Evolutionary conservation across 345 rosid species (phyloP), one percentile per base, ranked within the genome.

Genomic region (Camelina laxa): DNA sequence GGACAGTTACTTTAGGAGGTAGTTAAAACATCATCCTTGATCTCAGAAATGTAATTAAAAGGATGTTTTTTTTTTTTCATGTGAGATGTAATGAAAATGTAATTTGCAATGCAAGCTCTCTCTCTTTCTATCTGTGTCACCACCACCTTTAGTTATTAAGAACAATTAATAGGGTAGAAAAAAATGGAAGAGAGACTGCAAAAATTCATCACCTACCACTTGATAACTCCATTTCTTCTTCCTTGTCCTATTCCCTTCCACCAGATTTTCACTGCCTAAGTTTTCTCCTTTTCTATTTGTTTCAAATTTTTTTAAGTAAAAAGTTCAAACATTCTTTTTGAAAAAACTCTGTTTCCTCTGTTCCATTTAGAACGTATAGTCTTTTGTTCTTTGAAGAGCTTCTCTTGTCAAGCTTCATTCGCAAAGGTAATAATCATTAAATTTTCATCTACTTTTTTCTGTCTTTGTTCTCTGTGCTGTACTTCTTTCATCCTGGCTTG

Each of bases 141-240:
- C 75, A 64, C 73, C 61, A 48, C 38, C 69, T 60, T n/a, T 30
- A 42, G 39, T 38, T 38, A 62, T 19, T 62, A 61, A 75, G 30
- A 58, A 44, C 48, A 44, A 14, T 44, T 44, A 44, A 44, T 5
- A 15, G 16, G 8, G 39, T 24, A 27, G 5, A n/a, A 24, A 1
- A 19, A 51, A 42, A 30, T 67, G 9, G 13, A 11, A 39, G 14
- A 38, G 3, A 38, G 4, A 38, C 13, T 38, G 13, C 54, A 76
- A 62, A 62, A 1, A 22, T 83, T 82, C 80, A 76, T 78, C 86
- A 93, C 93, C 98, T 75, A 89, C 84, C 88, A 44, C 88, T 72
- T 86, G 97, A 91, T 79, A 86, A 87, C 89, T 85, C 91, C 92
- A 79, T 79, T 67, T 71, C 87, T 80, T 83, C 90, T 88, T 73